phyloP scores from a whole-genome alignment of 225 moss, liverwort and hornwort genomes.

The Marchantia paleacea region DNA sequence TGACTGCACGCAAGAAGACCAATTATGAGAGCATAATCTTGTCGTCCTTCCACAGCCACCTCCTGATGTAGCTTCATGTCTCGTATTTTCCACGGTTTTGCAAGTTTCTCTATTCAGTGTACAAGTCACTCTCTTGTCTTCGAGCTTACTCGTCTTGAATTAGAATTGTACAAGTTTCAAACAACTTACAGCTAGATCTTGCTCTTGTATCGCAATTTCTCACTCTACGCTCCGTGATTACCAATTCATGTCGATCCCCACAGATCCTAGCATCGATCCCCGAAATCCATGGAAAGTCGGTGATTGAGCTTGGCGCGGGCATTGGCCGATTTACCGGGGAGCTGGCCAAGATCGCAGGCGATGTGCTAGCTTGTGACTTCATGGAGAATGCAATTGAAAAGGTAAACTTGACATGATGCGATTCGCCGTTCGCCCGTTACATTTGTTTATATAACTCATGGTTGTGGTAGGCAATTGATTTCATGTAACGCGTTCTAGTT shows the following conservation, averaged over 20 bases:
- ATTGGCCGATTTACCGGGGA: conserved; percentile 95
- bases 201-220: too few species aligned
- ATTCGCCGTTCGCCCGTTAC: neutral
- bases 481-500: neutral
- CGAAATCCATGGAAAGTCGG: conserved; percentile 41
- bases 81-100: too few species aligned
- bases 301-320: conserved; percentile 97
- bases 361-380: conserved; percentile 88
- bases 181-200: too few species aligned
- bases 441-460: neutral
- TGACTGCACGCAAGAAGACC: too few species aligned
- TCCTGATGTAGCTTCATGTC: too few species aligned
- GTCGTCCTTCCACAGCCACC: too few species aligned
- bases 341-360: conserved; percentile 62
- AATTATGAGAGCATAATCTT: too few species aligned
- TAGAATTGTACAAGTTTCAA: too few species aligned
- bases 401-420: conserved; percentile 34
- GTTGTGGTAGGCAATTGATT: neutral
- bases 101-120: too few species aligned
- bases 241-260: neutral
- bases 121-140: too few species aligned
- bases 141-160: too few species aligned
- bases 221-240: too few species aligned
- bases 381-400: conserved; percentile 87
- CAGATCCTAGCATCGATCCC: conserved; percentile 82